Percentiles rank a stretch among this genome's conserved stretches.
phyloP scores from a whole-genome alignment of 1,284 basidiomycete genomes.

The Ceraceosorus bombacis region DNA sequence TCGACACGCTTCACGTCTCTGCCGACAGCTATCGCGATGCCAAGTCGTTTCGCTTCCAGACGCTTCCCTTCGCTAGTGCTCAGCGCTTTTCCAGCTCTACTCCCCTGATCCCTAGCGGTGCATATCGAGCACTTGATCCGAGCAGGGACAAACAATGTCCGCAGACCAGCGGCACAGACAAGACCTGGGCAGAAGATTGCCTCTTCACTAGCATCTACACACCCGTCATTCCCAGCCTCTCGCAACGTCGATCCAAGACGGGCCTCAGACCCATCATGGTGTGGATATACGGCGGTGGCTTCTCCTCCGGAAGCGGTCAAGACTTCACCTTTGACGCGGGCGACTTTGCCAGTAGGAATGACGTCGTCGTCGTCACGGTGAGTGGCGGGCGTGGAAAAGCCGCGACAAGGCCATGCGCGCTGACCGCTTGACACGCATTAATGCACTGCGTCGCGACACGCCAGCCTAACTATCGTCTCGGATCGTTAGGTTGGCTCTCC shows the following conservation, averaged over 20 bases:
- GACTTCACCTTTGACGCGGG: constrained; percentile 52
- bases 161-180: neutral
- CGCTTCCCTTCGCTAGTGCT: constrained; percentile 8
- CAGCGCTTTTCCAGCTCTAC: constrained; percentile 7
- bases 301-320: constrained; percentile 49
- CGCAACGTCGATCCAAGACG: constrained; percentile 10
- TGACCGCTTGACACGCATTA: too few species aligned
- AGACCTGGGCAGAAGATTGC: constrained; percentile 50
- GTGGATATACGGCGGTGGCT: constrained; percentile 51
- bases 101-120: neutral
- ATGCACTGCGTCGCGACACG: neutral
- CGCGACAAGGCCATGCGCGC: neutral
- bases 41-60: constrained; percentile 7
- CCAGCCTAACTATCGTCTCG: constrained; percentile 11
- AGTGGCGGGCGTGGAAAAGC: neutral
- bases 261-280: constrained; percentile 56
- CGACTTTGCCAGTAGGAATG: constrained; percentile 50
- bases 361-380: constrained; percentile 52
- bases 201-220: constrained; percentile 58
- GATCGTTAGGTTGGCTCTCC: constrained; percentile 7
- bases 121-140: neutral
- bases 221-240: constrained; percentile 49
- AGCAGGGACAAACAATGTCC: constrained; percentile 6
- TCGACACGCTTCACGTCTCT: neutral
- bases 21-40: constrained; percentile 7